Evolutionary conservation across 2,329 filamentous ascomycete species (phyloP).

Genomic region (Venturia effusa): DNA sequence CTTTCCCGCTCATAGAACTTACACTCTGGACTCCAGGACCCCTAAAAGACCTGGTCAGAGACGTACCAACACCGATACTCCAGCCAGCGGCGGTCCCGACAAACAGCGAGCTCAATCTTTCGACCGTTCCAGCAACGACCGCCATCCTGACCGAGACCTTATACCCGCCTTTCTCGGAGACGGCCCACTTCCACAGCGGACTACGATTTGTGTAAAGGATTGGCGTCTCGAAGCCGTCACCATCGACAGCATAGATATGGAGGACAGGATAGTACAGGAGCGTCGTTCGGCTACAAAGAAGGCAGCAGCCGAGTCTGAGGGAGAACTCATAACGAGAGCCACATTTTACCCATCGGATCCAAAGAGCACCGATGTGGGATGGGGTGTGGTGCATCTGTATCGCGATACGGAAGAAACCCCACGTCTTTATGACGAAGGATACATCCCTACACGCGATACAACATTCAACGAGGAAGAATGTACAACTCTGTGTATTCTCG

Average conservation of each 20-base stretch:
- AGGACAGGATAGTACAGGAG: constrained; percentile 22
- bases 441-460: neutral
- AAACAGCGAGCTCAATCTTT: neutral
- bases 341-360: constrained; percentile 61
- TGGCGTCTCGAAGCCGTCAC: constrained; percentile 73
- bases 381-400: constrained; percentile 91
- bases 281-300: constrained; percentile 26
- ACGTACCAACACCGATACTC: neutral
- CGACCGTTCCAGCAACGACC: neutral
- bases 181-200: neutral
- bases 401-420: constrained; percentile 69
- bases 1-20: constrained; percentile 32
- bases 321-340: constrained; percentile 71
- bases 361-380: constrained; percentile 67
- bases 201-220: constrained; percentile 36
- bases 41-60: neutral
- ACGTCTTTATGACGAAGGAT: constrained; percentile 41
- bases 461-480: constrained; percentile 51
- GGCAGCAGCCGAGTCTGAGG: constrained; percentile 32
- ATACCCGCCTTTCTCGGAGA: neutral
- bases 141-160: neutral
- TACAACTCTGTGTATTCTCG: constrained; percentile 84
- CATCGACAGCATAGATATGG: constrained; percentile 73
- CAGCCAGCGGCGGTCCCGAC: neutral
- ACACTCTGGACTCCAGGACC: constrained; percentile 24